Base-by-base conservation (phyloP, 306 rosid species). In the Vachellia pachyceras region DNA sequence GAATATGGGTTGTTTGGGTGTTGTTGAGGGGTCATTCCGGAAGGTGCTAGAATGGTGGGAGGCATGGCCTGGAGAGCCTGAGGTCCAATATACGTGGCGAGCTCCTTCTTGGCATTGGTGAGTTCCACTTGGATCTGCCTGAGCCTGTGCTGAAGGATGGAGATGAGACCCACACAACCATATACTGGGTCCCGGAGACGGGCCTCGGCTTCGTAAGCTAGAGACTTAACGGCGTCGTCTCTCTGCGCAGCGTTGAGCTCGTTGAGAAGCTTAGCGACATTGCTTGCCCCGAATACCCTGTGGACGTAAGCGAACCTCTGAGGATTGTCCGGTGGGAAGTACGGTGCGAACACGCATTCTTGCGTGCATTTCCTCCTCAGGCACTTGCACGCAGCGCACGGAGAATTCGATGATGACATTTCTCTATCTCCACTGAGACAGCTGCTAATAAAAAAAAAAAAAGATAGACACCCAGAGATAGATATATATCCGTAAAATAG, bases 271-370 rank as follows among this genome's bases (percentile, higher is more conserved):
- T 95, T 95, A 0, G 97, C 83, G 3, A 95, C 95, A 78, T 95
- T 95, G 85, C 98, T 91, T 6, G 98, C 98, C 0, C 98, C 98
- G 79, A 95, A 95, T 3, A 92, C 97, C 74, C 88, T 90, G 90
- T 95, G 98, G 10, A 95, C 97, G 64, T 84, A 90, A n/a, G 87
- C 79, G 22, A 95, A 95, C 74, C 92, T 88, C 79, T 91, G 97
- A 0, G 94, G 97, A 72, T 95, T 90, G 79, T 95, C 98, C 22
- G 98, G 97, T 47, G 98, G 98, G 80, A 95, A 95, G 77, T 92
- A 95, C 11, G 98, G 98, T 0, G 98, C 98, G 65, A 91, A 95
- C 55, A 90, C 97, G 82, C 98, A 95, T 78, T 95, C 97, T 68
- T 89, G 95, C 18, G 98, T 92, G 90, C 98, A 95, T 49, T 92